Base-by-base conservation (phyloP, 2,329 filamentous ascomycete genomes). In the Fusarium solani-melongenae region DNA sequence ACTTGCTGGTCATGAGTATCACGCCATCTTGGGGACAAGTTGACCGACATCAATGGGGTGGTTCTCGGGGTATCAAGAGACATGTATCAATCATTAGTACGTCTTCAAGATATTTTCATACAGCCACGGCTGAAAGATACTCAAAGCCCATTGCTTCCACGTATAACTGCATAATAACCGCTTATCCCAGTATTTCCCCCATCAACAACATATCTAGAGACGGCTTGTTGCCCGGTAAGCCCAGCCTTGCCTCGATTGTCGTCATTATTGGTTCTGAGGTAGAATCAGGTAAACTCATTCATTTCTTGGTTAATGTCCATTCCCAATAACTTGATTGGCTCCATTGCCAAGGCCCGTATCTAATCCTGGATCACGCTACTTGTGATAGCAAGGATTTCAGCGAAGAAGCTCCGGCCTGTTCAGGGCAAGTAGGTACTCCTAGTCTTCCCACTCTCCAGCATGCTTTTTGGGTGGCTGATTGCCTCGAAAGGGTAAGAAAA, bases 111-210 rank as follows among this genome's bases (percentile, higher is more conserved):
- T 11, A 38, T 62, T 62, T 5, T 58, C 58, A 38, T 38, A 38
- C 3, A 66, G 53, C 64, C 64, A 66, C 20, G 14, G 12, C 17
- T 24, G 20, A 51, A 57, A 66, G 4, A 66, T 58, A 5, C 49
- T 46, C 41, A 27, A 29, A n/a, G 58, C 49, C 58, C 64, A 66
- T 39, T 57, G 22, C 20, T n/a, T 20, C 38, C 10, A 41, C 38
- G 38, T 10, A 11, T 17, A 41, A 41, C n/a, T 12, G n/a, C 20
- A 41, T 41, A 41, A n/a, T 41, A 41, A 12, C 38, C 38, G 20
- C 38, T 41, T 41, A 10, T 41, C 38, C 38, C 38, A 41, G 38
- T 41, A 20, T 41, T 41, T 41, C 38, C 38, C 38, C 20, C 38
- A 41, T n/a, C 38, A 41, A 41, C 38, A 41, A 41, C 38, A 6